Percentiles rank a stretch among this genome's conserved stretches.
Evolutionary conservation across 2,329 filamentous ascomycete genomes (phyloP).

Genomic region (Cytospora mali): DNA sequence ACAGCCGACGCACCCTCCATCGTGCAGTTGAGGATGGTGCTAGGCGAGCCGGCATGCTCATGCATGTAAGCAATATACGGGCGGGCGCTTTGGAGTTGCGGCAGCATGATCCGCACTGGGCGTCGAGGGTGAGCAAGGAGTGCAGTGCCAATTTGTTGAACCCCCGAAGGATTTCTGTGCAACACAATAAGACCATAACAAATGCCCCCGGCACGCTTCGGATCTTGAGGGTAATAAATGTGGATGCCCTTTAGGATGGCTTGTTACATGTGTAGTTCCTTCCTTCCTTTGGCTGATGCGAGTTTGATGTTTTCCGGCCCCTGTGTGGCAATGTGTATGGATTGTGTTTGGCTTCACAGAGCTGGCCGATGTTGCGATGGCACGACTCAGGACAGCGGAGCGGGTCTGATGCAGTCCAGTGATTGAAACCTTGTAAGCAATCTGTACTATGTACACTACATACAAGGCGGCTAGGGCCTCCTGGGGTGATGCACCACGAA

Average conservation of each 20-base stretch:
- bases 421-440: background rate
- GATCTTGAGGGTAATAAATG: background rate
- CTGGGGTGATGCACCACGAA: conserved; percentile 2
- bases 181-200: background rate
- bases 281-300: background rate
- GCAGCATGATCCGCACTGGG: background rate
- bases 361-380: background rate
- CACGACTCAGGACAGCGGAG: background rate
- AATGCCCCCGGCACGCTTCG: no score
- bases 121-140: background rate
- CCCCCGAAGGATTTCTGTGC: background rate
- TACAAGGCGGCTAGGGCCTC: conserved; percentile 7
- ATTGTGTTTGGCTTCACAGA: background rate
- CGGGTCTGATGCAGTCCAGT: background rate
- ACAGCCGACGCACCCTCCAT: background rate
- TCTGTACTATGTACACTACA: no score
- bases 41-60: background rate
- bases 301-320: background rate
- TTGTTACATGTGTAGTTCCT: no score
- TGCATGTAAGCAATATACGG: background rate
- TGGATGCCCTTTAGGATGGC: background rate
- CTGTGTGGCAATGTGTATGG: background rate
- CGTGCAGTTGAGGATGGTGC: background rate
- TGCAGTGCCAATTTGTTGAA: background rate
- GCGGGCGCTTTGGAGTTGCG: background rate